Evolutionary conservation across 2,329 filamentous ascomycete species (phyloP).

Genomic region (Chaetomiaceae sp.): DNA sequence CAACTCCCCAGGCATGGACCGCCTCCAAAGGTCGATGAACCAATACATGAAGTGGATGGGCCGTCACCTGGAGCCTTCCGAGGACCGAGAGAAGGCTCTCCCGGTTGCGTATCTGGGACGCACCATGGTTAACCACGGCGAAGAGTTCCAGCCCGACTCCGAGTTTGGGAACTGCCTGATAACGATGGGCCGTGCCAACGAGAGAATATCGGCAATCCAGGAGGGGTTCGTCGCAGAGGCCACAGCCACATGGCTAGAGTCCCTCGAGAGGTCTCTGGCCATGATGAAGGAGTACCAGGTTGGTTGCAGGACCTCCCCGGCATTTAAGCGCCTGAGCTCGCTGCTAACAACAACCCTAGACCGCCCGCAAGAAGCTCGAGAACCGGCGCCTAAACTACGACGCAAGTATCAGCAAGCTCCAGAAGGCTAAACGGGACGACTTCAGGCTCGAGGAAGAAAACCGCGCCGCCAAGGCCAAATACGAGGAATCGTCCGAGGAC

Average conservation of each 20-base stretch:
- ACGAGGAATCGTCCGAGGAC: conserved; percentile 91
- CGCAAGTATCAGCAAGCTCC: conserved; percentile 81
- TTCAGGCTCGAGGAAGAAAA: conserved; percentile 91
- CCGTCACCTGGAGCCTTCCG: conserved; percentile 70
- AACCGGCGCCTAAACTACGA: conserved; percentile 85
- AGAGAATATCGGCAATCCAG: conserved; percentile 79
- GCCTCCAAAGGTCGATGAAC: conserved; percentile 79
- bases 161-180: conserved; percentile 86
- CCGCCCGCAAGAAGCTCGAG: conserved; percentile 90
- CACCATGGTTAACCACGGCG: conserved; percentile 82
- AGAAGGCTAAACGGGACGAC: conserved; percentile 91
- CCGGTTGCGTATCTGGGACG: conserved; percentile 76
- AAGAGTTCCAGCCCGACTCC: conserved; percentile 87
- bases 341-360: conserved; percentile 40
- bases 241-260: conserved; percentile 82
- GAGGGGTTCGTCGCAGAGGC: conserved; percentile 76
- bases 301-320: conserved; percentile 32
- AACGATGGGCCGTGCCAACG: conserved; percentile 78
- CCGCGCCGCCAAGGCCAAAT: conserved; percentile 86
- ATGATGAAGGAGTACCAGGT: conserved; percentile 99
- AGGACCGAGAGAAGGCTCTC: conserved; percentile 83
- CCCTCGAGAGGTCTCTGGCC: conserved; percentile 79
- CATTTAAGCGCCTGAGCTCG: not conserved
- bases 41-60: conserved; percentile 83
- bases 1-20: conserved; percentile 69